These are phyloP conservation scores for Nigrospora sphaerica DNA, from an alignment of 2,329 filamentous ascomycete genomes.

Conservation along the genomic window DNA sequence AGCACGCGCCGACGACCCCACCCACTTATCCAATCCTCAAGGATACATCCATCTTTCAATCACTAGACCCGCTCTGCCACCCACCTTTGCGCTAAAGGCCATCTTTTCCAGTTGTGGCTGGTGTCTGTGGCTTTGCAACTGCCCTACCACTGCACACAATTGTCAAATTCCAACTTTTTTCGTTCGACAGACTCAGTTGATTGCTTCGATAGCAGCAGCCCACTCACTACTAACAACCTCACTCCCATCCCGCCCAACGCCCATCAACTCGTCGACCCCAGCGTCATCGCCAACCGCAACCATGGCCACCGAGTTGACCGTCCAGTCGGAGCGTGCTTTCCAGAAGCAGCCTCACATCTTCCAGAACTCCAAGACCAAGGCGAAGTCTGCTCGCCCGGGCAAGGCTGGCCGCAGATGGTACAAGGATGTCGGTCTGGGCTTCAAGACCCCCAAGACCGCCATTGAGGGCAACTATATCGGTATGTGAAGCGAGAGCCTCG, in stretches of 20 bases:
- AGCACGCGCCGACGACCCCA: no score
- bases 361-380: slow-evolving; percentile 92
- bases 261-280: slow-evolving; percentile 31
- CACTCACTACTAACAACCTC: slow-evolving; percentile 14
- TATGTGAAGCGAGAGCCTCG: slow-evolving; percentile 53
- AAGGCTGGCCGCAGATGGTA: slow-evolving; percentile 66
- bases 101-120: no score
- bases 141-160: no score
- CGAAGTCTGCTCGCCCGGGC: slow-evolving; percentile 76
- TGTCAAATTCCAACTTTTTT: no score
- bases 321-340: slow-evolving; percentile 99
- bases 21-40: no score
- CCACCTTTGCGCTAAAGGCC: no score
- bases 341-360: slow-evolving; percentile 99
- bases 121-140: no score
- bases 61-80: no score
- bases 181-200: no score
- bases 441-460: slow-evolving; percentile 96
- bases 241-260: slow-evolving; percentile 7
- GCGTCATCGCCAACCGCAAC: slow-evolving; percentile 39
- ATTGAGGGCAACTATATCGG: slow-evolving; percentile 99
- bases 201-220: neutral
- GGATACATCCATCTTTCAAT: no score
- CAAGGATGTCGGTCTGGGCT: slow-evolving; percentile 99
- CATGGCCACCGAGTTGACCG: slow-evolving; percentile 98